Percentiles rank a stretch among this genome's conserved stretches.
Evolutionary conservation across 306 rosid species (phyloP).

Genomic region (Castanea sativa): DNA sequence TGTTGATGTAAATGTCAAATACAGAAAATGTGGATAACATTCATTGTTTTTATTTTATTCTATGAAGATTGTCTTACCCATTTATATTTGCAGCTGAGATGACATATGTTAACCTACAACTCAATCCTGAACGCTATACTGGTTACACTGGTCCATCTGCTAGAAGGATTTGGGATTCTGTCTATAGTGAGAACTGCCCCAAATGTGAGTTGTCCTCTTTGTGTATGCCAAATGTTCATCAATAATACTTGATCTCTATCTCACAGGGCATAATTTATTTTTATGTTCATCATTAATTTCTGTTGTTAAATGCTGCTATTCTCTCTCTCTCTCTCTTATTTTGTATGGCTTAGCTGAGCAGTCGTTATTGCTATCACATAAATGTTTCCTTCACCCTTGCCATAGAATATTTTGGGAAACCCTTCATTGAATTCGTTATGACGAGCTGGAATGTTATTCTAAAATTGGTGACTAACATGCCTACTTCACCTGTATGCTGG

Average conservation of each 20-base stretch:
- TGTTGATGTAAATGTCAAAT: conserved; percentile 5
- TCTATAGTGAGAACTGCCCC: conserved; percentile 94
- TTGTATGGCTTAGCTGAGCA: neutral
- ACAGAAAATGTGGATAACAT: neutral
- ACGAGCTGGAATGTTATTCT: neutral
- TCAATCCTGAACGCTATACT: conserved; percentile 93
- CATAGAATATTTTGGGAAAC: neutral
- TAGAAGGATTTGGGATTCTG: conserved; percentile 91
- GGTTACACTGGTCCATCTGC: conserved; percentile 95
- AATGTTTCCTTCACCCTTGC: neutral
- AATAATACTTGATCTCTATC: neutral
- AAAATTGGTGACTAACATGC: neutral
- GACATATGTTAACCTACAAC: conserved; percentile 93
- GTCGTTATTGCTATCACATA: neutral
- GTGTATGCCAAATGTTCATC: neutral
- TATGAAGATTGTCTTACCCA: neutral
- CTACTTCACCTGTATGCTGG: neutral
- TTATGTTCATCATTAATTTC: neutral
- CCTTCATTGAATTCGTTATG: neutral
- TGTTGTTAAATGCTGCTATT: neutral
- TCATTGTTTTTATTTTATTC: neutral
- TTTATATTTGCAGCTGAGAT: conserved; percentile 65
- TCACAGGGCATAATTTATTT: neutral
- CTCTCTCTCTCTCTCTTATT: neutral
- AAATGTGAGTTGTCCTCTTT: conserved; percentile 58